A percentile compares a stretch with the other conserved stretches of the same genome.
phyloP scores from a whole-genome alignment of 139 green algal species.

The Haematococcus lacustris region DNA sequence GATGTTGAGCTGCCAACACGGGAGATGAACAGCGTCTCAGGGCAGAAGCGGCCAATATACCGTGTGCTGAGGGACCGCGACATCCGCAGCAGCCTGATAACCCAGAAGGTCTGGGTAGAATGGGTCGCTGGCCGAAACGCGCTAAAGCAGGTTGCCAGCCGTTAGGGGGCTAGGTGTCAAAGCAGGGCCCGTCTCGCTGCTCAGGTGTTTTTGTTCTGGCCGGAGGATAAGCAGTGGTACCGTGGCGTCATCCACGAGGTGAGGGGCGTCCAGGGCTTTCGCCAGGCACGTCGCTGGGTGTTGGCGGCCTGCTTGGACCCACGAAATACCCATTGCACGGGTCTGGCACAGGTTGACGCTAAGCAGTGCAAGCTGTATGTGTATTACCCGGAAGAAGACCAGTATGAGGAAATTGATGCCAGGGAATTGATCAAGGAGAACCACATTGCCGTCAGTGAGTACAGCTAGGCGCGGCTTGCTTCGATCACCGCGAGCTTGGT shows the following conservation, averaged over 20 bases:
- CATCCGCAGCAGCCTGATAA: neutral
- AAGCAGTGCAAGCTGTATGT: constrained; percentile 23
- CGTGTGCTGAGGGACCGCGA: constrained; percentile 11
- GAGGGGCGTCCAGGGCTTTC: neutral
- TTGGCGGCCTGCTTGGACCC: neutral
- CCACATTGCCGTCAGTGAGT: constrained; percentile 45
- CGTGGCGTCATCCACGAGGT: constrained; percentile 26
- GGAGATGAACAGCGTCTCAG: neutral
- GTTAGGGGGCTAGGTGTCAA: too few relatives aligned
- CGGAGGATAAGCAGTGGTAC: constrained; percentile 40
- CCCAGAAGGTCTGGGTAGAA: neutral
- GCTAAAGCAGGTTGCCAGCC: too few relatives aligned
- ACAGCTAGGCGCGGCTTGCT: too few relatives aligned
- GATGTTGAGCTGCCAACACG: neutral
- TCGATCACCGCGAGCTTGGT: too few relatives aligned
- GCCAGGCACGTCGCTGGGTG: neutral
- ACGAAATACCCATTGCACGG: neutral
- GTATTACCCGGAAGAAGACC: constrained; percentile 37
- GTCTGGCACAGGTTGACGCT: neutral
- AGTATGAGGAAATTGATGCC: constrained; percentile 45
- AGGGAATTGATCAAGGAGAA: constrained; percentile 30
- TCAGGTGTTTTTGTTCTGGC: constrained; percentile 42
- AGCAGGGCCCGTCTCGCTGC: neutral
- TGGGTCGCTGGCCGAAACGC: neutral
- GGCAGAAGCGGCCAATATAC: constrained; percentile 25